Base-by-base conservation (phyloP, 2,329 filamentous ascomycete species). In the Fusarium piperis region DNA sequence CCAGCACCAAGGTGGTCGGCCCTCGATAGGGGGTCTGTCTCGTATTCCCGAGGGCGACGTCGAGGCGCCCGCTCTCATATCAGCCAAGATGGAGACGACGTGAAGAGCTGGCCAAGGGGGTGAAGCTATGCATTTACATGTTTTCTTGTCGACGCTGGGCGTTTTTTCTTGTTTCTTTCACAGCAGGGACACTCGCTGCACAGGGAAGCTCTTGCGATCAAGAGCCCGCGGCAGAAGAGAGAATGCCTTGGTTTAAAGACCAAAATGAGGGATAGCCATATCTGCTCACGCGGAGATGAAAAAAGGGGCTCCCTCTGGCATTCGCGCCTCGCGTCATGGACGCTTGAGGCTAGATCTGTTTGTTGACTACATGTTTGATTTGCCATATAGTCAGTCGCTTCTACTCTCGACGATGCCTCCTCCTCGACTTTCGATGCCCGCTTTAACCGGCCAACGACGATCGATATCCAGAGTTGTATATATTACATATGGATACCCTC, bases 11-110 rank as follows among this genome's bases (percentile, higher is more conserved):
- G 71, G 78, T 18, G 73, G 74, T 2, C 73, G 79, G 12, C 71
- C 75, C 3, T 76, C 80, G 3, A 81, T 88, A 59, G 86, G 87
- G 4, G 86, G 86, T 0, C 77, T 90, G 11, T 86, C 87, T 3
- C 83, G 86, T 35, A 89, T 89, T 59, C 87, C 87, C 0, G 88
- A 89, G 74, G 86, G 87, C n/a, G 87, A 89, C 59, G 81, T 81
- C 5, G 87, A 89, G 78, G 83, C 86, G 78, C 73, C 78, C 18
- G 61, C 75, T 39, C 56, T 76, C 51, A 26, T 77, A 7, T 72
- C 78, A 1, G 59, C 76, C 18, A 75, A 75, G 62, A 80, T 79
- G 77, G 78, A 80, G 61, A 76, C 73, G 7, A 72, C 72, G 32
- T 80, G 71, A 79, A 28, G 28, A 44, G 4, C 39, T 23, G 7